Base-by-base conservation (phyloP, 1,284 basidiomycete genomes). In the Rhodotorula mucilaginosa region DNA sequence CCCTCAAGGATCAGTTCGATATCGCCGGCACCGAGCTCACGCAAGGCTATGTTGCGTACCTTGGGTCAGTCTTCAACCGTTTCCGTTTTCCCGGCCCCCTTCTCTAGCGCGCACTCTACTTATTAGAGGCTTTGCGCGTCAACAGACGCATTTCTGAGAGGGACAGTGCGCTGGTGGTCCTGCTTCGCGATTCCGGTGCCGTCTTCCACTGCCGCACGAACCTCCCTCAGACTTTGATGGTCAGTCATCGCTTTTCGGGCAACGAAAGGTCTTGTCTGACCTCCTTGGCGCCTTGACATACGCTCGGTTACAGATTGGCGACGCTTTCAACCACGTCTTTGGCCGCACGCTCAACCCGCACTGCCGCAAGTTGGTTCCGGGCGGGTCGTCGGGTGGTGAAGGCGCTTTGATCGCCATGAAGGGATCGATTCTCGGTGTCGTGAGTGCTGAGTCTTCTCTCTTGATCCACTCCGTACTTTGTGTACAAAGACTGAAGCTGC, bases 391-490 rank as follows among this genome's bases (percentile, higher is more conserved):
- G 84, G 71, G 86, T 83, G 62, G 82, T 83, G 71, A 87, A 85
- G 86, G 87, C 58, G 87, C 88, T 6, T 79, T 89, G 65, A 80
- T 87, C 7, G 84, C 85, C 0, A 80, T 87, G 70, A 83, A 83
- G 85, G 84, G 85, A 44, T 87, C 86, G 58, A 84, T 86, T 0
- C 77, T 90, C 18, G 89, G 89, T 26, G 85, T 90, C 12, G 88
- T 67, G 23, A 54, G 59, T 61, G 21, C n/a, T 16, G 2, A 13
- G 26, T 31, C 29, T 23, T 12, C 23, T 15, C 19, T 23, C n/a
- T 23, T 15, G 10, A 31, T 1, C 13, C 23, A 16, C n/a, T 8
- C n/a, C 10, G 19, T 21, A 3, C 13, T 16, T 29, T 15, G 15
- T 29, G 48, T 6, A 47, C 63, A 8, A 13, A 44, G 39, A 44